phyloP scores from a whole-genome alignment of 2,329 filamentous ascomycete species.

The Dactylellina drechsleri region DNA sequence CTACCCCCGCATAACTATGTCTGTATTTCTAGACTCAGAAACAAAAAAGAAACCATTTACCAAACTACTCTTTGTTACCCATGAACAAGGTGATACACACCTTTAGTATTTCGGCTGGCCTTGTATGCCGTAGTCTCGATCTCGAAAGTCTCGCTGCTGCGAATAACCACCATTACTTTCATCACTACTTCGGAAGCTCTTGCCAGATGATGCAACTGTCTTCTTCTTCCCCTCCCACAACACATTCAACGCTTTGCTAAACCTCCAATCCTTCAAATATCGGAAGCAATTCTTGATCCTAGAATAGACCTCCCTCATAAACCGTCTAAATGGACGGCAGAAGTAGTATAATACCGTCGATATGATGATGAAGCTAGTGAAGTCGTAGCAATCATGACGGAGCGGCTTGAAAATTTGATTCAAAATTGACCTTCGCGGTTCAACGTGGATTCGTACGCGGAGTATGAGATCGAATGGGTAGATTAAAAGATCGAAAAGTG shows the following conservation, averaged over 20 bases:
- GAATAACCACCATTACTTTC: no score
- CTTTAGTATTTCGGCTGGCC: no score
- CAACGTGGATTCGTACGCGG: conserved; percentile 34
- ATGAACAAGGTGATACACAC: no score
- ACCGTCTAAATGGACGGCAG: conserved; percentile 20
- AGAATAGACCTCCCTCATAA: neutral
- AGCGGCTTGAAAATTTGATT: conserved; percentile 12
- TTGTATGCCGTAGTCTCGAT: no score
- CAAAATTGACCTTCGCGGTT: conserved; percentile 21
- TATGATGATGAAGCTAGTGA: conserved; percentile 19
- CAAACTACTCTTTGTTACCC: no score
- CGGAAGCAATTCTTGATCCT: conserved; percentile 1
- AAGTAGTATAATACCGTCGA: conserved; percentile 18
- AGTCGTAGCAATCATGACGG: conserved; percentile 19
- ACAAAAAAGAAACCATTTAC: no score
- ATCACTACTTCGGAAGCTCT: no score
- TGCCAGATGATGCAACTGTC: no score
- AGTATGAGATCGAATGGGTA: conserved; percentile 28
- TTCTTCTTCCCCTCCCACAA: neutral
- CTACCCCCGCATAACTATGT: no score
- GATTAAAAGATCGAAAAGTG: neutral
- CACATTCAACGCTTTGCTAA: neutral
- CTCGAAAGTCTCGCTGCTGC: no score
- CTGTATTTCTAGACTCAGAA: no score
- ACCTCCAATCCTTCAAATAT: conserved; percentile 2